Evolutionary conservation across 1,284 basidiomycete species (phyloP).

Genomic region (Microbotryum saponariae): DNA sequence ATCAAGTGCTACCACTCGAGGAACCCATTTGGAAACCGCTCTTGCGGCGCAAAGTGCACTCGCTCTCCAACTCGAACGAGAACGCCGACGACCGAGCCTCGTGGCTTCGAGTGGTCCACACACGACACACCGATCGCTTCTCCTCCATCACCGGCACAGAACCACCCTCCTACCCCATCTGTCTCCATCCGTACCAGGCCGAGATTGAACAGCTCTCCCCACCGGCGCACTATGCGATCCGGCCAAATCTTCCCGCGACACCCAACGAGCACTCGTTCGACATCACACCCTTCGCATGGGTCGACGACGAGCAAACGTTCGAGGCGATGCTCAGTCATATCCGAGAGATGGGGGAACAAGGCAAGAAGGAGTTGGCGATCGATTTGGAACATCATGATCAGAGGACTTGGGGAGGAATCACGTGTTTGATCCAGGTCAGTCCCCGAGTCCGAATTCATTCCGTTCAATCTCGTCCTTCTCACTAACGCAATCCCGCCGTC

Average conservation of each 20-base stretch:
- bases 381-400: conserved; percentile 91
- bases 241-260: neutral
- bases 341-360: conserved; percentile 48
- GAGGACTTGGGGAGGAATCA: conserved; percentile 74
- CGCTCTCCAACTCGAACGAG: neutral
- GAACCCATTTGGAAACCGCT: conserved; percentile 15
- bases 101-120: conserved; percentile 18
- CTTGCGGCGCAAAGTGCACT: conserved; percentile 6
- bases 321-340: conserved; percentile 55
- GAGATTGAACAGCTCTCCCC: conserved; percentile 21
- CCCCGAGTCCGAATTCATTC: neutral
- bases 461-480: neutral
- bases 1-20: conserved; percentile 62
- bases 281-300: conserved; percentile 63
- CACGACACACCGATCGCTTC: conserved; percentile 7
- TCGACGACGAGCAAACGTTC: conserved; percentile 56
- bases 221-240: conserved; percentile 41
- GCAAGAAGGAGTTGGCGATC: conserved; percentile 73
- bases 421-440: conserved; percentile 75
- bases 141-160: conserved; percentile 8
- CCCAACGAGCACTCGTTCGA: conserved; percentile 50
- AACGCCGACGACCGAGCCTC: conserved; percentile 2
- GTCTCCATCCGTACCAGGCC: conserved; percentile 28
- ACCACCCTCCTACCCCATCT: conserved; percentile 20
- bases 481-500: neutral